These are phyloP conservation scores for Erythrophleum ivorense DNA, from an alignment of 331 rosid genomes.

Conservation along the genomic window DNA sequence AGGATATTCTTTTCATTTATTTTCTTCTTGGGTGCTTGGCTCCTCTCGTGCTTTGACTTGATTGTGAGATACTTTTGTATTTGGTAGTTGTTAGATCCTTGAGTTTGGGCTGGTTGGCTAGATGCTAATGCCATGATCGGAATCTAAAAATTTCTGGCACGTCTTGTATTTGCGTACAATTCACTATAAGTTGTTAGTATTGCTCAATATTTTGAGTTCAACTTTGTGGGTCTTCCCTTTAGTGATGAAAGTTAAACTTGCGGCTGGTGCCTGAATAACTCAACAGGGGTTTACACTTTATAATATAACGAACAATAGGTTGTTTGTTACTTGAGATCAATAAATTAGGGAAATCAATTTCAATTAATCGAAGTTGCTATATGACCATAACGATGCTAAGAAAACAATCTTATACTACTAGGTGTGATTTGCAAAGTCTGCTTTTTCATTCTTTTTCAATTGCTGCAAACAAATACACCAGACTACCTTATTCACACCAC, in stretches of 20 bases:
- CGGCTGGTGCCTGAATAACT: conserved; percentile 7
- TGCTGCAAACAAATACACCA: conserved; percentile 9
- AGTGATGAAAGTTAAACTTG: conserved; percentile 30
- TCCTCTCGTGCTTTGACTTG: background rate
- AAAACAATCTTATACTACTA: background rate
- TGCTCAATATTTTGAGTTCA: conserved; percentile 14
- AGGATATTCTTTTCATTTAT: background rate
- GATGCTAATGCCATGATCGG: conserved; percentile 2
- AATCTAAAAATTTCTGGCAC: conserved; percentile 1
- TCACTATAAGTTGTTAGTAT: background rate
- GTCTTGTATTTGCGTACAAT: background rate
- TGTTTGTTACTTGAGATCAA: background rate
- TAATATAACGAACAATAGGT: conserved; percentile 5
- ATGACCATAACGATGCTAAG: conserved; percentile 17
- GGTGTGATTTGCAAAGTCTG: background rate
- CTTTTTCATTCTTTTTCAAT: background rate
- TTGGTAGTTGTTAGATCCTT: conserved; percentile 10
- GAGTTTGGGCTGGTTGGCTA: conserved; percentile 35
- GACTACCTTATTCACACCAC: background rate
- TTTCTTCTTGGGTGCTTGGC: background rate
- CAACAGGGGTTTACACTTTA: conserved; percentile 6
- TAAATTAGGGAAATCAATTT: background rate
- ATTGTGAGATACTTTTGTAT: conserved; percentile 21
- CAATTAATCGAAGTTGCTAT: background rate
- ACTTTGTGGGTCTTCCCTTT: conserved; percentile 2